Base-by-base conservation (phyloP, 345 rosid species). In the Nasturtium officinale region DNA sequence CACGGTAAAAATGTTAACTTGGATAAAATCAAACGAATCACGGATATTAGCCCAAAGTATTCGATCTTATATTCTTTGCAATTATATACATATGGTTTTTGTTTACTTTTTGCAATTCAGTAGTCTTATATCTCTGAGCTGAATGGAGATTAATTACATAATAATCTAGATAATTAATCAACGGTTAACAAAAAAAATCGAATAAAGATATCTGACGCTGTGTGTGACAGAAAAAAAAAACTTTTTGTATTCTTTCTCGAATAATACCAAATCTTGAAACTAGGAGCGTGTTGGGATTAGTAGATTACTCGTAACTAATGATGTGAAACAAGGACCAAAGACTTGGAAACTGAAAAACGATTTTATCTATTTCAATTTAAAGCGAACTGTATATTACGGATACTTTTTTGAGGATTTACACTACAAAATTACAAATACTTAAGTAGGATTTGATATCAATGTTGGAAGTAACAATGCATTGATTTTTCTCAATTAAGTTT, bases 261-360 rank as follows among this genome's bases (percentile, higher is more conserved):
- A 63, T 55, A 48, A 63, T 46, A 62, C 71, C 71, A 76, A 69
- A 69, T 76, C 71, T 76, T 76, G 75, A 69, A 70, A 69, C 66
- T 76, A 69, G 75, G 26, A 63, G 55, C 33, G 55, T 55, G 71
- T 76, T 76, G 79, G 79, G 79, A 69, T 76, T 63, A 55, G 79
- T 26, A 32, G 28, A 55, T 37, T 43, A 46, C 45, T 76, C 46
- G 66, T 76, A 69, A 56, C 28, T 46, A 55, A 62, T 63, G 47
- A 69, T 35, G 30, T 61, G 79, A 68, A 75, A 61, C 74, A 43
- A 25, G 42, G 69, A 43, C 79, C 69, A 53, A 61, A 23, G 65
- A 76, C 79, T 76, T 69, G 79, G 79, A 69, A 69, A 56, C 79
- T 63, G 66, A 40, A 70, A 69, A 69, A 63, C 60, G 66, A 42